Evolutionary conservation across 164 flowering plant genomes (phyloP).

Genomic region (Macadamia integrifolia): DNA sequence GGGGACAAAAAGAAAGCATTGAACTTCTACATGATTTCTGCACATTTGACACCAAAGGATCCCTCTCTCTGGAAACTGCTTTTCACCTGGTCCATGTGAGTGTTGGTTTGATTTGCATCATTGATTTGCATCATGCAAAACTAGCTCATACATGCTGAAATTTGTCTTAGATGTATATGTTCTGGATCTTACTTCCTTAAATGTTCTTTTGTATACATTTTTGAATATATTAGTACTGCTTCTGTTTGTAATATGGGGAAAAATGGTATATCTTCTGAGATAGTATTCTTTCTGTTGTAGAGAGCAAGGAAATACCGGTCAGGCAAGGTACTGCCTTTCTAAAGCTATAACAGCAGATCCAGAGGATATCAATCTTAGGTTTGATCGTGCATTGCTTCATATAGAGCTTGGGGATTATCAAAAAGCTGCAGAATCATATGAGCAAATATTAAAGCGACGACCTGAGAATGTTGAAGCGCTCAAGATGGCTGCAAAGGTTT

Average conservation of each 20-base stretch:
- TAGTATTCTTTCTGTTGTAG: conserved; percentile 19
- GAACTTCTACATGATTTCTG: conserved; percentile 62
- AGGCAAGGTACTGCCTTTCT: conserved; percentile 59
- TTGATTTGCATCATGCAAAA: background rate
- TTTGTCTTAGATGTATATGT: no score
- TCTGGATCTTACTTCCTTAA: no score
- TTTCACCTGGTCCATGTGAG: conserved; percentile 38
- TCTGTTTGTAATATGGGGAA: no score
- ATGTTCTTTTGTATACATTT: no score
- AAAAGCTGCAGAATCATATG: conserved; percentile 71
- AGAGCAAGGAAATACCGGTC: conserved; percentile 52
- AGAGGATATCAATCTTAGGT: conserved; percentile 41
- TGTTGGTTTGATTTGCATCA: background rate
- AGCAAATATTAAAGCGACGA: conserved; percentile 43
- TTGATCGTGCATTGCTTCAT: conserved; percentile 51
- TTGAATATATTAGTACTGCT: no score
- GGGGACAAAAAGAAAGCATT: conserved; percentile 48
- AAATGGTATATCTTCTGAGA: no score
- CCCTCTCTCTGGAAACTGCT: conserved; percentile 65
- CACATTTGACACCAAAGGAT: conserved; percentile 57
- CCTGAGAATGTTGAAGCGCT: conserved; percentile 59
- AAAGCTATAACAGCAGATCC: conserved; percentile 80
- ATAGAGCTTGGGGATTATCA: conserved; percentile 50
- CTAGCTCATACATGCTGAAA: background rate
- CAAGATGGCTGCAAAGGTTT: conserved; percentile 43